These are phyloP conservation scores for Harringtonia aguacate DNA, from an alignment of 2,329 filamentous ascomycete genomes.

Conservation along the genomic window DNA sequence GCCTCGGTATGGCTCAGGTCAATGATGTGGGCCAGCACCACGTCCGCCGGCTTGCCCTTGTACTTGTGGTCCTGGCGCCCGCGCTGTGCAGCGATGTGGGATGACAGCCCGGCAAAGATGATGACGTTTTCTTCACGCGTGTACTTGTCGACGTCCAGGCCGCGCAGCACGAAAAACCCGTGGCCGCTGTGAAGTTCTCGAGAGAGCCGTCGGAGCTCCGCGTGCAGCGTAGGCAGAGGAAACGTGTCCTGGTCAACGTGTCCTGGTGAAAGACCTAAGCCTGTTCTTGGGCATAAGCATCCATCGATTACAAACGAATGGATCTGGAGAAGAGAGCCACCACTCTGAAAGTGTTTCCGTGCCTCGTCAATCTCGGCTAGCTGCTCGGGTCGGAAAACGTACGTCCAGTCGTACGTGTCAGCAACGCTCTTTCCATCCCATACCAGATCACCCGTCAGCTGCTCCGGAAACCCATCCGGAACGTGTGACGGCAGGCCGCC, in stretches of 20 bases:
- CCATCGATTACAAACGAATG: not conserved
- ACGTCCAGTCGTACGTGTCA: constrained; percentile 41
- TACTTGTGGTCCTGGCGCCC: constrained; percentile 39
- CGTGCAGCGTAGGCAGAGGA: constrained; percentile 39
- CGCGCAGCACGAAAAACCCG: constrained; percentile 52
- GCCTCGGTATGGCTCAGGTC: constrained; percentile 35
- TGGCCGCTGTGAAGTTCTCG: constrained; percentile 44
- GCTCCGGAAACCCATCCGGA: constrained; percentile 37
- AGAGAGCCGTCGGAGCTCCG: constrained; percentile 38
- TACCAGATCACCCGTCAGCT: constrained; percentile 38
- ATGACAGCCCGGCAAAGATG: constrained; percentile 48
- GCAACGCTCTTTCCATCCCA: constrained; percentile 44
- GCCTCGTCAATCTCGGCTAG: constrained; percentile 36
- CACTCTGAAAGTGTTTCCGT: constrained; percentile 30
- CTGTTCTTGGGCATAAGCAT: constrained; percentile 13
- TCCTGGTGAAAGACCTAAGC: constrained; percentile 24
- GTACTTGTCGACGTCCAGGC: constrained; percentile 41
- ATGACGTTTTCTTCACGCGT: constrained; percentile 45
- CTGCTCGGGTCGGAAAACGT: constrained; percentile 33
- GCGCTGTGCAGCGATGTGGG: constrained; percentile 43
- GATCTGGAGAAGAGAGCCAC: not conserved
- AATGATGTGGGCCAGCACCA: constrained; percentile 50
- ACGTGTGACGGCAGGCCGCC: constrained; percentile 28
- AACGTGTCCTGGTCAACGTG: constrained; percentile 40
- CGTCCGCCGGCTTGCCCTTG: constrained; percentile 34